Base-by-base conservation (phyloP, 177 flowering plant species). In the Vitis hybrid region DNA sequence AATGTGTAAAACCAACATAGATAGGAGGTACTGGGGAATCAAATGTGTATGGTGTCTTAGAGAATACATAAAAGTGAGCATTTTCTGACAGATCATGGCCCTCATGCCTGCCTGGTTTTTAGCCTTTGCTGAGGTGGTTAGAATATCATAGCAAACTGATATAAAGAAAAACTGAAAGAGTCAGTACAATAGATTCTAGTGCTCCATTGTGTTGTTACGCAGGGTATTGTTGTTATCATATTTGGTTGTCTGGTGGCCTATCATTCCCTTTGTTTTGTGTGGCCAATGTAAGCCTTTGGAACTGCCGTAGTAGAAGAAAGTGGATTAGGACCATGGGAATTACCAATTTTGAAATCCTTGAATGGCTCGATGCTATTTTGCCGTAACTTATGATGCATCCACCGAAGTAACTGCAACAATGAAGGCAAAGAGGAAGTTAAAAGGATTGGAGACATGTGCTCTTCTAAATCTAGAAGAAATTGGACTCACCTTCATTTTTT, bases 361-460 rank as follows among this genome's bases (percentile, higher is more conserved):
- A 75, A 72, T 26, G 81, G 78, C 29, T 73, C 75, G 18, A 45
- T 63, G 68, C 75, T 72, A 59, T 53, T 67, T 57, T 76, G 74
- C 72, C 72, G 69, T 59, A 72, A 26, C 64, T 76, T 79, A 15
- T 68, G 77, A 71, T 74, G 83, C 83, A 81, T 77, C 86, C 86
- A 84, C 10, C 74, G 78, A 26, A 79, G 72, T 64, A 81, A 52
- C 86, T 84, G 84, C 78, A 69, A 60, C 45, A 73, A 64, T 67
- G 50, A 59, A 64, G 9, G 62, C 69, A 68, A 50, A 62, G 18
- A 13, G 59, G n/a, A 62, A 57, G 52, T 48, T 59, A 51, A 31
- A 18, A 61, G 22, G 68, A 59, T 22, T 22, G 49, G 50, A 64
- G 53, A 61, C 29, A 5, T 50, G 5, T 39, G 14, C 52, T 68